Evolutionary conservation across 148 eudicot species (phyloP).

Genomic region (Chenopodium formosanum): DNA sequence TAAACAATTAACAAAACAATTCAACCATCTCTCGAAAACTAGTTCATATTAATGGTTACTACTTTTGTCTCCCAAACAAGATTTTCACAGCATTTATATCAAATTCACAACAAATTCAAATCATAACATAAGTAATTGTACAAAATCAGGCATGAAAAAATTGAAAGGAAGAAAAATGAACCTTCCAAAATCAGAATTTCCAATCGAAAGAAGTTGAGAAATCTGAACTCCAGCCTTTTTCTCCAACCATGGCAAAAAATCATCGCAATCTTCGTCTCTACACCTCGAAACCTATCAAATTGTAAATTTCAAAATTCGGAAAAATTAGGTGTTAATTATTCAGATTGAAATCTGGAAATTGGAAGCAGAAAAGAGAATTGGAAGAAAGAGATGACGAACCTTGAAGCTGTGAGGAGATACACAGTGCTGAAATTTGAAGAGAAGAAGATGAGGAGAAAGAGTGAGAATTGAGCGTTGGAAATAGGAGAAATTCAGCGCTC

Average conservation of each 20-base stretch:
- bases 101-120: neutral
- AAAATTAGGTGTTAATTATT: neutral
- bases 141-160: neutral
- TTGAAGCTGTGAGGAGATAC: slow-evolving; percentile 5
- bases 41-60: neutral
- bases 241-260: slow-evolving; percentile 75
- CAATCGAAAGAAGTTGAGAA: slow-evolving; percentile 58
- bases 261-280: slow-evolving; percentile 43
- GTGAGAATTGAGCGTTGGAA: slow-evolving; percentile 14
- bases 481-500: neutral
- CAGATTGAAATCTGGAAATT: neutral
- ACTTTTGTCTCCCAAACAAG: neutral
- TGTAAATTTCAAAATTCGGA: neutral
- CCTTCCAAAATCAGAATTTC: slow-evolving; percentile 65
- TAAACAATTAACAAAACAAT: neutral
- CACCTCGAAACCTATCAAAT: slow-evolving; percentile 30
- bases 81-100: neutral
- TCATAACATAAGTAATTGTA: neutral
- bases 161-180: neutral
- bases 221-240: slow-evolving; percentile 52
- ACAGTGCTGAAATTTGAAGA: slow-evolving; percentile 23
- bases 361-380: neutral
- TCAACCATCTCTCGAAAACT: neutral
- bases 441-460: slow-evolving; percentile 16
- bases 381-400: slow-evolving; percentile 9